Evolutionary conservation across 1,284 basidiomycete genomes (phyloP).

Genomic region (Leccinum fallax): DNA sequence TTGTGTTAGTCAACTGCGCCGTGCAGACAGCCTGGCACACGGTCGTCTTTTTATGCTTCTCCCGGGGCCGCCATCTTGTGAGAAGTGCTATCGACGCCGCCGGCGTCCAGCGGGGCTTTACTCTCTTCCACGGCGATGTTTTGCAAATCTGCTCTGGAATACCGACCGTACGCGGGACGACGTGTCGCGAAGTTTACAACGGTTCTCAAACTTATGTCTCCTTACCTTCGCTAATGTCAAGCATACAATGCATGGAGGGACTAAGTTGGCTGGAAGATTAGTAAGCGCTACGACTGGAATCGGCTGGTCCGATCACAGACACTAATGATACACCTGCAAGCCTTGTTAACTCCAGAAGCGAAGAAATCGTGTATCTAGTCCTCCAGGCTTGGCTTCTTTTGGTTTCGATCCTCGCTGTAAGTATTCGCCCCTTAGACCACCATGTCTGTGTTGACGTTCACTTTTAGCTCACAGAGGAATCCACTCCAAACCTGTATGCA

Average conservation of each 20-base stretch:
- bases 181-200: constrained; percentile 15
- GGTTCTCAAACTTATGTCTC: not conserved
- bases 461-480: constrained; percentile 48
- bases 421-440: constrained; percentile 9
- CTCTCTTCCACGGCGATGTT: constrained; percentile 2
- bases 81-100: constrained; percentile 26
- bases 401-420: constrained; percentile 44
- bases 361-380: constrained; percentile 44
- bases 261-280: constrained; percentile 42
- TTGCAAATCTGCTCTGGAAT: constrained; percentile 22
- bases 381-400: constrained; percentile 49
- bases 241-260: constrained; percentile 36
- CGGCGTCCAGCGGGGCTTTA: constrained; percentile 19
- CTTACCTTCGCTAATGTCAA: constrained; percentile 4
- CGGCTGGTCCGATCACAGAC: not conserved
- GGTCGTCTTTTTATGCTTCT: constrained; percentile 37
- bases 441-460: not conserved
- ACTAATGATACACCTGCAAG: constrained; percentile 7
- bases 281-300: not conserved
- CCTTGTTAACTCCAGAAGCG: constrained; percentile 35
- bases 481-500: constrained; percentile 48
- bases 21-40: constrained; percentile 41
- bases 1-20: constrained; percentile 41
- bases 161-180: constrained; percentile 7
- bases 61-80: constrained; percentile 35